Percentiles rank a stretch among this genome's conserved stretches.
phyloP scores from a whole-genome alignment of 2,329 filamentous ascomycete species.

The Thelonectria olida region DNA sequence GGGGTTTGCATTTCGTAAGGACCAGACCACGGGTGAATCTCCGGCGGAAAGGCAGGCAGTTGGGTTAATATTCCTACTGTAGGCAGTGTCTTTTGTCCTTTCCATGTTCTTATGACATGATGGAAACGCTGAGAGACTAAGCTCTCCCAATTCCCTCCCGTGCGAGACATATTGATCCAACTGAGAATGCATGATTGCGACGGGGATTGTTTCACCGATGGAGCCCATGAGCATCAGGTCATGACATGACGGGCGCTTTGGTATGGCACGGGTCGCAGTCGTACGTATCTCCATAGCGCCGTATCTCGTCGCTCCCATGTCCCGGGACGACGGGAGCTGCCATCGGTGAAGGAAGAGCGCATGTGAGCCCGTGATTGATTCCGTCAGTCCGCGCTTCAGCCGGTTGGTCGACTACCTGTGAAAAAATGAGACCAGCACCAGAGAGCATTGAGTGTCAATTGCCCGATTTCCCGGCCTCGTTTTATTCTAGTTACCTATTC shows the following conservation, averaged over 20 bases:
- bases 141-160: background rate
- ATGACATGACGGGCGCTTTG: slow-evolving; percentile 3
- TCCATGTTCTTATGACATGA: slow-evolving; percentile 1
- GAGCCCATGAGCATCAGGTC: slow-evolving; percentile 16
- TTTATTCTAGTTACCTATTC: background rate
- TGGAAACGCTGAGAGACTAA: background rate
- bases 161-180: background rate
- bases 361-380: background rate
- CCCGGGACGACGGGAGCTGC: background rate
- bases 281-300: slow-evolving; percentile 2
- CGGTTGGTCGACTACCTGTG: background rate
- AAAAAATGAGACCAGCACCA: background rate
- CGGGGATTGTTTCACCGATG: slow-evolving; percentile 12
- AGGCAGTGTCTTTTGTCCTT: background rate
- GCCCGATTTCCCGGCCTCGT: slow-evolving; percentile 26
- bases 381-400: background rate
- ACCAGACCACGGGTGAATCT: slow-evolving; percentile 1
- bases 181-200: background rate
- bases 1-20: slow-evolving; percentile 26
- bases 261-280: background rate
- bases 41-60: slow-evolving; percentile 2
- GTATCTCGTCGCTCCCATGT: slow-evolving; percentile 1
- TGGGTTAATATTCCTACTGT: background rate
- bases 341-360: slow-evolving; percentile 6
- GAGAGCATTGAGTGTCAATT: slow-evolving; percentile 12